Percentiles rank a stretch among this genome's conserved stretches.
Evolutionary conservation across 1,284 basidiomycete genomes (phyloP).

Genomic region (Cutaneotrichosporon spelunceum): DNA sequence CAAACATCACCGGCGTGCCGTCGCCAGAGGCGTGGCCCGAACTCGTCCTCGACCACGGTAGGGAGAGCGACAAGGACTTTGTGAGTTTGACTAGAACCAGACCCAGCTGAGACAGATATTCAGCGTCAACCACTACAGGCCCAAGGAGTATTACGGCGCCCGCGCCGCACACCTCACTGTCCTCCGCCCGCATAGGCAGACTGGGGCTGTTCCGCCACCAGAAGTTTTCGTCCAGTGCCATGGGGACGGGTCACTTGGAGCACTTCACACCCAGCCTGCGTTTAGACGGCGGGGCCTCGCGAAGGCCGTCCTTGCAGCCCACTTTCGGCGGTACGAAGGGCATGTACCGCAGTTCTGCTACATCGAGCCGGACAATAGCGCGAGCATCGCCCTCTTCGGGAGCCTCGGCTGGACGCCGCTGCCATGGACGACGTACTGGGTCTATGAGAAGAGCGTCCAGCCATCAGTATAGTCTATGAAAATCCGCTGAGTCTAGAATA

Average conservation of each 20-base stretch:
- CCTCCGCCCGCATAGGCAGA: slow-evolving; percentile 4
- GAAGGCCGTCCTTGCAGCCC: slow-evolving; percentile 22
- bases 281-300: slow-evolving; percentile 31
- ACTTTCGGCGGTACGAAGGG: slow-evolving; percentile 13
- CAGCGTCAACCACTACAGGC: slow-evolving; percentile 14
- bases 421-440: slow-evolving; percentile 8
- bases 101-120: slow-evolving; percentile 17
- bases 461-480: background rate
- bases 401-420: slow-evolving; percentile 24
- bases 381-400: slow-evolving; percentile 26
- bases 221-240: slow-evolving; percentile 31
- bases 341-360: slow-evolving; percentile 15
- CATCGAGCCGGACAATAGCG: slow-evolving; percentile 24
- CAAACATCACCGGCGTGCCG: background rate
- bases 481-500: background rate
- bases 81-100: slow-evolving; percentile 12
- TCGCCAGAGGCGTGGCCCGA: slow-evolving; percentile 4
- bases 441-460: slow-evolving; percentile 10
- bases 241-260: slow-evolving; percentile 30
- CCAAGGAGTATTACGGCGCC: slow-evolving; percentile 23
- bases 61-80: slow-evolving; percentile 19
- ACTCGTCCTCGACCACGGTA: slow-evolving; percentile 15
- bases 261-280: slow-evolving; percentile 26
- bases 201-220: background rate
- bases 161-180: slow-evolving; percentile 23